Base-by-base conservation (phyloP, 2,329 filamentous ascomycete genomes). In the Aspergillus ochraceus region DNA sequence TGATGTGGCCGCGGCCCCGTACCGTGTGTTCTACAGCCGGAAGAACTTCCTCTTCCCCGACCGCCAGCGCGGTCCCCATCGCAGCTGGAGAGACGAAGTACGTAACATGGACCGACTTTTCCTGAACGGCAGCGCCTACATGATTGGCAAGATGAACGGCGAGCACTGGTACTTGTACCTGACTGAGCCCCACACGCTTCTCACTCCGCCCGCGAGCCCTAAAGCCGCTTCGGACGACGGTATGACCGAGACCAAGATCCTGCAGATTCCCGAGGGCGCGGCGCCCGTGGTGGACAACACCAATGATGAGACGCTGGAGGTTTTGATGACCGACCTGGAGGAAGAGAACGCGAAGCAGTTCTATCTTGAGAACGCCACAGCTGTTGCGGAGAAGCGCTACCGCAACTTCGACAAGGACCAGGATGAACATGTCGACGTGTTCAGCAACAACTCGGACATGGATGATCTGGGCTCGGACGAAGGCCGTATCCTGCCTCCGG, bases 141-240 rank as follows among this genome's bases (percentile, higher is more conserved):
- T 98, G 93, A 96, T 99, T 66, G 95, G 95, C 72, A 98, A 97
- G 81, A 98, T 98, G 94, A 99, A 99, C 69, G 94, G 95, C 60
- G 95, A 99, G 76, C 95, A 99, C 71, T 99, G 95, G 95, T 98
- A 98, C 75, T 82, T 99, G 58, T 99, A 99, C 80, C 88, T 98
- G 70, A 98, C 95, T 12, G 91, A 91, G 54, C 94, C 95, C 19
- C 88, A 90, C 74, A 88, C 86, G 52, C 81, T 86, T 56, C 82
- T 96, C 65, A 96, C 93, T 0, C 92, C 93, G 5, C 93, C 94
- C 58, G 83, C 88, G 30, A 96, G 90, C 11, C 93, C 94, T 6
- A 70, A 71, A 49, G 73, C 70, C 49, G 79, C 84, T 69, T 84
- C 84, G 1, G 80, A 68, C 17, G 70, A 70, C 46, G 68, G 67